Conservation (phyloP, 352 stramenopile genomes). For the Globisporangium irregulare region DNA sequence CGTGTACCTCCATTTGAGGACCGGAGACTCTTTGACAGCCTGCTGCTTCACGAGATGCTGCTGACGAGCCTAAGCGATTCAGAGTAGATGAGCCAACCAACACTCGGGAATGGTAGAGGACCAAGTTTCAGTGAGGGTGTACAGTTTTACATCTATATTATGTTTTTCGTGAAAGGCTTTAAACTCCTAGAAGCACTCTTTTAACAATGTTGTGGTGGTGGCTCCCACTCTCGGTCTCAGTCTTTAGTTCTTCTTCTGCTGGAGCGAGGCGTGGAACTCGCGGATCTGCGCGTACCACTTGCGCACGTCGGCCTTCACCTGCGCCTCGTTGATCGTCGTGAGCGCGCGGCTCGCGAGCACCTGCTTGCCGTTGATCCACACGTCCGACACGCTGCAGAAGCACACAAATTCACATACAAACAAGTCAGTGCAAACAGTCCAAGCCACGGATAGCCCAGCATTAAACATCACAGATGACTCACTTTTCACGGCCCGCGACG, state of each 20-base stretch:
- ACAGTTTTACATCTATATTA: constrained; percentile 4
- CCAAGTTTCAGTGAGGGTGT: not conserved
- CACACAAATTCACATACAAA: constrained; percentile 16
- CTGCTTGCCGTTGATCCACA: constrained; percentile 87
- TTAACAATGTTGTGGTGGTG: not conserved
- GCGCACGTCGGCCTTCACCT: constrained; percentile 59
- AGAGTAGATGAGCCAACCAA: not conserved
- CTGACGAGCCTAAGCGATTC: constrained; percentile 9
- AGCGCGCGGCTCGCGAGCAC: constrained; percentile 69
- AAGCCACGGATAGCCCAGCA: too few relatives aligned
- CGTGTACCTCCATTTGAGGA: constrained; percentile 22
- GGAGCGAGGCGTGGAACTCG: constrained; percentile 48
- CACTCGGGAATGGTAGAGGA: not conserved
- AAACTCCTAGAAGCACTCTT: not conserved
- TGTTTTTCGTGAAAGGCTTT: not conserved
- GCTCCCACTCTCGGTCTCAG: not conserved
- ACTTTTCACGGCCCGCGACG: too few relatives aligned
- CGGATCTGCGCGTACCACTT: constrained; percentile 60
- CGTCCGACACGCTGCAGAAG: constrained; percentile 68
- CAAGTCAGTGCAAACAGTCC: constrained; percentile 31
- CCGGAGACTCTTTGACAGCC: constrained; percentile 12
- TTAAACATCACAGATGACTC: too few relatives aligned
- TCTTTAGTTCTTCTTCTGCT: constrained; percentile 37
- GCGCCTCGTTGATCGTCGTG: constrained; percentile 62
- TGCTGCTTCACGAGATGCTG: constrained; percentile 27